Evolutionary conservation across 306 rosid genomes (phyloP).

Genomic region (Dryas octopetala): DNA sequence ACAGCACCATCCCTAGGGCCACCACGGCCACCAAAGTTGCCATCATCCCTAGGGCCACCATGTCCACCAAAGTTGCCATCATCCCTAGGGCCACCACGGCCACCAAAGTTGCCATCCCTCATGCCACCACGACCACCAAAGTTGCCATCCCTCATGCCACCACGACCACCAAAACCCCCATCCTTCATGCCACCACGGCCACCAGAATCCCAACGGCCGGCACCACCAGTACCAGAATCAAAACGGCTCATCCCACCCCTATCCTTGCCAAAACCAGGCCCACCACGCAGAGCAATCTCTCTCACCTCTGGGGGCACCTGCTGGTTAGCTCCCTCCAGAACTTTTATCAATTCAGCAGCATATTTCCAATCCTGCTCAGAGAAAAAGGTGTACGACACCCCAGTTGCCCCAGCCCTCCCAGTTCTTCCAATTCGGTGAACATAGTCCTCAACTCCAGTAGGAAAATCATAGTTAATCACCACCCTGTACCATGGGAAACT

Average conservation of each 20-base stretch:
- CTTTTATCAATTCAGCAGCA: slow-evolving; percentile 86
- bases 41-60: slow-evolving; percentile 69
- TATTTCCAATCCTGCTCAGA: slow-evolving; percentile 97
- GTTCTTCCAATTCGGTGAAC: slow-evolving; percentile 98
- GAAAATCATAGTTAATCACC: slow-evolving; percentile 97
- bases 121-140: slow-evolving; percentile 46
- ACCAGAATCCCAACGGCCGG: slow-evolving; percentile 54
- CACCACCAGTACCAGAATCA: slow-evolving; percentile 43
- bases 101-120: slow-evolving; percentile 47
- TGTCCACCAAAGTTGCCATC: slow-evolving; percentile 50
- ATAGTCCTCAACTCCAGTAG: slow-evolving; percentile 92
- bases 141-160: slow-evolving; percentile 42
- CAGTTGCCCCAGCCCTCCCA: slow-evolving; percentile 99
- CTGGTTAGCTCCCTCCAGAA: slow-evolving; percentile 98
- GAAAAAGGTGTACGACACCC: slow-evolving; percentile 85
- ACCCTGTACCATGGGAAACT: slow-evolving; percentile 51
- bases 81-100: slow-evolving; percentile 58
- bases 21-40: slow-evolving; percentile 40
- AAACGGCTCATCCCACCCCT: slow-evolving; percentile 61
- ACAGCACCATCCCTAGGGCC: slow-evolving; percentile 30
- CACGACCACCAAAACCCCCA: slow-evolving; percentile 52
- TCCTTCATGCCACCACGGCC: slow-evolving; percentile 56
- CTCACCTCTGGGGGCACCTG: slow-evolving; percentile 82
- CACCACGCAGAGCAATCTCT: slow-evolving; percentile 81
- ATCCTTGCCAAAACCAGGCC: slow-evolving; percentile 76